Percentiles rank a stretch among this genome's conserved stretches.
phyloP scores from a whole-genome alignment of 202 grass and related monocot species.

The Carex sylvatica region DNA sequence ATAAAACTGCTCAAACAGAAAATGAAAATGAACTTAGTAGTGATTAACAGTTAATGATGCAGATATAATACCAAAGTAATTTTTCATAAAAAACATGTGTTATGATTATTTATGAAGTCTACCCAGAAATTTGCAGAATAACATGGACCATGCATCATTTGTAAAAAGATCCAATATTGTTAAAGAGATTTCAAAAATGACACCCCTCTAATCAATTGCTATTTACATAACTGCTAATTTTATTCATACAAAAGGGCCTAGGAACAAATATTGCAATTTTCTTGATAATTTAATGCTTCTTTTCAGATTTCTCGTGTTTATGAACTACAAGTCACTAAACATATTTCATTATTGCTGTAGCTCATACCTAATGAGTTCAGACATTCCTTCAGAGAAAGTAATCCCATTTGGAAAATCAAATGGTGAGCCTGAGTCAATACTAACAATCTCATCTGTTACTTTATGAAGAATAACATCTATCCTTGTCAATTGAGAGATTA shows the following conservation, averaged over 20 bases:
- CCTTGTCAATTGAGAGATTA: constrained; percentile 67
- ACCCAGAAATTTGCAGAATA: neutral
- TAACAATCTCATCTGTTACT: constrained; percentile 90
- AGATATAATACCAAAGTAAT: neutral
- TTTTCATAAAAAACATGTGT: constrained; percentile 12
- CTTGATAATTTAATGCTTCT: neutral
- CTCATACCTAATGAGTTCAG: constrained; percentile 66
- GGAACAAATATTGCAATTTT: neutral
- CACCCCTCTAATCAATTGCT: neutral
- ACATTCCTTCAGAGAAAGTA: constrained; percentile 74
- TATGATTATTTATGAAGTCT: neutral
- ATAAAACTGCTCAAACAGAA: constrained; percentile 53
- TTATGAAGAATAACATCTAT: constrained; percentile 90
- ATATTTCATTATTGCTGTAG: neutral
- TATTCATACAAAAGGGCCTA: neutral
- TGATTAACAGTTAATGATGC: neutral
- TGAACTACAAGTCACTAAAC: neutral
- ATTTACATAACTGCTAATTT: neutral
- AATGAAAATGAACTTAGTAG: neutral
- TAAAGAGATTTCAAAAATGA: neutral
- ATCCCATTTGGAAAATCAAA: constrained; percentile 64
- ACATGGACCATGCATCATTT: neutral
- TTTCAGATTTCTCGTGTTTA: neutral
- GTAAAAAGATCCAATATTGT: neutral
- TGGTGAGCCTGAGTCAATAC: constrained; percentile 57